Evolutionary conservation across 2,329 filamentous ascomycete genomes (phyloP).

Genomic region (Scorias spongiosa): DNA sequence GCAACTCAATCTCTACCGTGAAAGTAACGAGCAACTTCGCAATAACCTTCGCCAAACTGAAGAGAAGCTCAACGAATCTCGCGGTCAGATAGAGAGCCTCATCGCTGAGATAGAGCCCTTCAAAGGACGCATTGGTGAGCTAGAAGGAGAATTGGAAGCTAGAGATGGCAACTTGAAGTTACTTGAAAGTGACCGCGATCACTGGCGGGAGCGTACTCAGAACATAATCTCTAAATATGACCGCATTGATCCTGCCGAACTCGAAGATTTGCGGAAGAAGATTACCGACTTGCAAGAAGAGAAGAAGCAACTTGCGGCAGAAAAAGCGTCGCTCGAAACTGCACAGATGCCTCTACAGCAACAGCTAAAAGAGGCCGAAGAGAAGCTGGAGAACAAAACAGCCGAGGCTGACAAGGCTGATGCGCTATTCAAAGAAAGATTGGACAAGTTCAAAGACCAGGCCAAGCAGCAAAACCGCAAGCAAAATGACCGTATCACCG

Average conservation of each 20-base stretch:
- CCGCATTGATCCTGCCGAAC: slow-evolving; percentile 80
- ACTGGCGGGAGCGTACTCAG: slow-evolving; percentile 91
- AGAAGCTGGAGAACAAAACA: slow-evolving; percentile 20
- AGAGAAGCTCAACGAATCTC: slow-evolving; percentile 59
- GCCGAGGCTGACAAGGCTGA: slow-evolving; percentile 12
- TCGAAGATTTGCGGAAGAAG: slow-evolving; percentile 74
- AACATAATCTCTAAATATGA: slow-evolving; percentile 94
- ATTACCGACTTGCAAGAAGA: slow-evolving; percentile 43
- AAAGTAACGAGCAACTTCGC: slow-evolving; percentile 82
- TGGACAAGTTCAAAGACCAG: slow-evolving; percentile 25
- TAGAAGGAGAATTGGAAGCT: slow-evolving; percentile 66
- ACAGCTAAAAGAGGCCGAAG: slow-evolving; percentile 33
- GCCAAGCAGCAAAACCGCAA: slow-evolving; percentile 42
- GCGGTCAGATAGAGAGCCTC: slow-evolving; percentile 58
- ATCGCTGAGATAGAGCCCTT: slow-evolving; percentile 65
- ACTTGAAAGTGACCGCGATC: slow-evolving; percentile 78
- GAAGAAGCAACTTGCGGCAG: slow-evolving; percentile 35
- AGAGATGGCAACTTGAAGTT: slow-evolving; percentile 80
- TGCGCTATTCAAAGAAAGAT: slow-evolving; percentile 3
- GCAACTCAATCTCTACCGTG: slow-evolving; percentile 87
- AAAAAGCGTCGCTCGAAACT: slow-evolving; percentile 25
- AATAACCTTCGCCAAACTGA: slow-evolving; percentile 73
- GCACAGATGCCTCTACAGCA: slow-evolving; percentile 29
- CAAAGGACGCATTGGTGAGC: slow-evolving; percentile 61
- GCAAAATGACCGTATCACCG: slow-evolving; percentile 46